A percentile compares a stretch with the other conserved stretches of the same genome.
Conservation (phyloP, 306 rosid species). For the Rosa rugosa region DNA sequence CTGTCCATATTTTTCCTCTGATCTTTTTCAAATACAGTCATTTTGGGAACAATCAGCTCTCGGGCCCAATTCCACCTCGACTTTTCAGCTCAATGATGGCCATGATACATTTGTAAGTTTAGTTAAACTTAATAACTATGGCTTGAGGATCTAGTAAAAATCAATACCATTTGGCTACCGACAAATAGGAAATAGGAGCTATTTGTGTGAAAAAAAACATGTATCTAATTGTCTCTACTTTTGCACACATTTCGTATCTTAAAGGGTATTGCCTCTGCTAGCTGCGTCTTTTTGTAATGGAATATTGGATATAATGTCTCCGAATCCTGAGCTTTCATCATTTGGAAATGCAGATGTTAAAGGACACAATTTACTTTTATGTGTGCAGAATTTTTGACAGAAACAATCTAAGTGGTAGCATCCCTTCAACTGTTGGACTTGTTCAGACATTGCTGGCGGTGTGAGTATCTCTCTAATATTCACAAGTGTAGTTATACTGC, state of each 20-base stretch:
- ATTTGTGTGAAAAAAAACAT: not conserved
- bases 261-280: not conserved
- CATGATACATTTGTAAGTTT: conserved; percentile 63
- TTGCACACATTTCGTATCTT: not conserved
- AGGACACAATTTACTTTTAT: not conserved
- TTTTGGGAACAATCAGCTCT: conserved; percentile 54
- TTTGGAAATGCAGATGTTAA: not conserved
- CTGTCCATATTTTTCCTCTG: not conserved
- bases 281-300: not conserved
- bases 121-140: not conserved
- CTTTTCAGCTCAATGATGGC: conserved; percentile 58
- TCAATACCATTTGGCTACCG: not conserved
- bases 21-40: conserved; percentile 42
- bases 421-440: conserved; percentile 60
- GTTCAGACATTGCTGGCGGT: conserved; percentile 50
- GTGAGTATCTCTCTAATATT: conserved; percentile 51
- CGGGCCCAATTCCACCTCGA: conserved; percentile 48
- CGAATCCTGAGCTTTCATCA: not conserved
- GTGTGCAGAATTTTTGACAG: conserved; percentile 57
- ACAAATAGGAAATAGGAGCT: not conserved
- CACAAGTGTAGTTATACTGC: not conserved
- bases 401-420: conserved; percentile 51
- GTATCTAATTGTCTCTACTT: not conserved
- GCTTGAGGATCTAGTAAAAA: not conserved
- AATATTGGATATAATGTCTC: not conserved